Conservation (phyloP, 371 early-diverging fungal species). For the Mucor circinelloides region DNA sequence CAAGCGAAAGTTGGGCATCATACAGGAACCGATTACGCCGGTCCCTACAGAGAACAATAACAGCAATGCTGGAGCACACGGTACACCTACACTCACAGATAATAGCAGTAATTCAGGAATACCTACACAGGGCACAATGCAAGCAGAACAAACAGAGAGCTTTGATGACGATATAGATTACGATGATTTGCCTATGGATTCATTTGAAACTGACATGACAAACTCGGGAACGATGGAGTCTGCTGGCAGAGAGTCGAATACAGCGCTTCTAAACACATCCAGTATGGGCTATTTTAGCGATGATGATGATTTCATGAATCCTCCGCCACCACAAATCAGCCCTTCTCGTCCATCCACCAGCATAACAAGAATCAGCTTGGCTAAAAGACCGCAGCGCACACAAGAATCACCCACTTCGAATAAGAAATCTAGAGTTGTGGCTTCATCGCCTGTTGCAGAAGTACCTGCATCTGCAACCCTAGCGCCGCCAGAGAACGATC, state of each 20-base stretch:
- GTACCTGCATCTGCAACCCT: background rate
- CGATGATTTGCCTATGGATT: background rate
- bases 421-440: background rate
- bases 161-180: background rate
- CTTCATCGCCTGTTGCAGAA: background rate
- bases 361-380: background rate
- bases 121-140: background rate
- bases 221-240: background rate
- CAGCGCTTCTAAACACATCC: background rate
- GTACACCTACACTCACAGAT: background rate
- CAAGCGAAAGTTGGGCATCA: slow-evolving; percentile 23
- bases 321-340: background rate
- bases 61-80: background rate
- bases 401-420: background rate
- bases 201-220: background rate
- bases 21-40: background rate
- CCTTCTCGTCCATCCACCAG: background rate
- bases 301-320: background rate
- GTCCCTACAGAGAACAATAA: background rate
- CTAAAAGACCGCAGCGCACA: background rate
- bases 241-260: background rate
- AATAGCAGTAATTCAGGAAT: background rate
- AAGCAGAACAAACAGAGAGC: background rate
- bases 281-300: background rate
- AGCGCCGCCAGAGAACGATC: background rate